Percentiles rank a stretch among this genome's conserved stretches.
Evolutionary conservation across 176 grass and related monocot genomes (phyloP).

Genomic region (Areca catechu): DNA sequence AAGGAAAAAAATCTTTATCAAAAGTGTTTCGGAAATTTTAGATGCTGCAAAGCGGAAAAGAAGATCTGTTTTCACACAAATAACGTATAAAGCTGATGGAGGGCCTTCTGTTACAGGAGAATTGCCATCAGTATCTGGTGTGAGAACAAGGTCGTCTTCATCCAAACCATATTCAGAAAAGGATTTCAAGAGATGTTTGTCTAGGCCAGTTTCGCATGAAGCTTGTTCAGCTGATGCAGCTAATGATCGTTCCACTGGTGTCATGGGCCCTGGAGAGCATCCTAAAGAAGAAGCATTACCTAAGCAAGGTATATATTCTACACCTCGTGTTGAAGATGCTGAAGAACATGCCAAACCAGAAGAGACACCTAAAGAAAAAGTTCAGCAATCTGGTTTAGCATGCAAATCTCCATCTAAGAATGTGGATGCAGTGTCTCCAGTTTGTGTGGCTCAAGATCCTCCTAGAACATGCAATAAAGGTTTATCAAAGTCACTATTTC

Average conservation of each 20-base stretch:
- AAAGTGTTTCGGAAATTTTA: slow-evolving; percentile 27
- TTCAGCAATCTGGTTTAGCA: slow-evolving; percentile 14
- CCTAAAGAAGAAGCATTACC: slow-evolving; percentile 12
- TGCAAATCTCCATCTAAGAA: slow-evolving; percentile 30
- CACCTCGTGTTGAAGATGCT: slow-evolving; percentile 12
- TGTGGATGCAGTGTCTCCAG: slow-evolving; percentile 46
- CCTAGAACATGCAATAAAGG: slow-evolving; percentile 37
- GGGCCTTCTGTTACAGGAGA: too few relatives aligned
- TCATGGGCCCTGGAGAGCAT: not conserved
- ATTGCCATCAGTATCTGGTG: too few relatives aligned
- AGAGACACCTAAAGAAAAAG: slow-evolving; percentile 12
- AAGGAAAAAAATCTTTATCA: not conserved
- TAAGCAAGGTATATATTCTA: not conserved
- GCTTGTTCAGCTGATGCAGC: too few relatives aligned
- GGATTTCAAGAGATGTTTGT: too few relatives aligned
- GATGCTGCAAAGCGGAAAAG: slow-evolving; percentile 24
- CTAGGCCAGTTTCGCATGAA: too few relatives aligned
- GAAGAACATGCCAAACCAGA: slow-evolving; percentile 18
- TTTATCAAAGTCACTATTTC: slow-evolving; percentile 34
- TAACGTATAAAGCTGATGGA: too few relatives aligned
- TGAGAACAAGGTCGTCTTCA: too few relatives aligned
- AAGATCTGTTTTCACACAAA: slow-evolving; percentile 18
- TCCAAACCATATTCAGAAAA: too few relatives aligned
- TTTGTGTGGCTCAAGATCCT: slow-evolving; percentile 50
- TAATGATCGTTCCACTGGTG: too few relatives aligned